Conservation (phyloP, 164 flowering plant species). For the Tetracentron sinense region DNA sequence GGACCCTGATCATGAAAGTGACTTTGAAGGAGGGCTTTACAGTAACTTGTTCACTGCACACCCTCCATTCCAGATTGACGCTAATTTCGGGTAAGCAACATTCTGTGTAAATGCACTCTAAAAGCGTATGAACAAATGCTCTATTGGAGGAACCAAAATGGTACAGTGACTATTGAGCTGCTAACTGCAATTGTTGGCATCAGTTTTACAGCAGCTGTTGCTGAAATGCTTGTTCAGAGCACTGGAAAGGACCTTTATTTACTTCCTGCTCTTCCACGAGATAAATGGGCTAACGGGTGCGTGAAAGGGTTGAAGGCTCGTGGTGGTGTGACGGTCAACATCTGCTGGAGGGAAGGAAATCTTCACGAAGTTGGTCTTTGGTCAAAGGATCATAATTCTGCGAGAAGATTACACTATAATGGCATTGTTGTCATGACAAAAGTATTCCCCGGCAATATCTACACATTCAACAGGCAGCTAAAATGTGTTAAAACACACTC, state of each 20-base stretch:
- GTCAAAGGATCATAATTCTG: slow-evolving; percentile 34
- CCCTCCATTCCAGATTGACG: slow-evolving; percentile 90
- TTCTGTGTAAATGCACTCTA: neutral
- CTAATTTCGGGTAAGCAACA: slow-evolving; percentile 72
- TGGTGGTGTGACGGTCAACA: slow-evolving; percentile 70
- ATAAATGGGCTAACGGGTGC: slow-evolving; percentile 80
- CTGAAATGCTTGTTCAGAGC: slow-evolving; percentile 96
- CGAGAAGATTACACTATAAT: slow-evolving; percentile 46
- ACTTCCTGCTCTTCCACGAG: slow-evolving; percentile 86
- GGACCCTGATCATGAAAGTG: slow-evolving; percentile 64
- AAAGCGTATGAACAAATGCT: neutral
- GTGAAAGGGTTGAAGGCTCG: slow-evolving; percentile 84
- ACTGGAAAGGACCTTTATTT: slow-evolving; percentile 66
- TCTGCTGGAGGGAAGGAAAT: slow-evolving; percentile 80
- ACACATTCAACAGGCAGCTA: slow-evolving; percentile 49
- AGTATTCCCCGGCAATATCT: slow-evolving; percentile 34
- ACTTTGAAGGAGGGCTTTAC: slow-evolving; percentile 80
- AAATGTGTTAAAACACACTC: slow-evolving; percentile 38
- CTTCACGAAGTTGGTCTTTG: slow-evolving; percentile 71
- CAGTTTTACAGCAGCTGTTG: slow-evolving; percentile 76
- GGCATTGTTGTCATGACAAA: slow-evolving; percentile 35
- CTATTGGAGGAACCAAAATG: too few relatives aligned
- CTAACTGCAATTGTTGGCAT: slow-evolving; percentile 5
- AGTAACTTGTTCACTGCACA: slow-evolving; percentile 92
- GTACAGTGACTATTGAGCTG: neutral